Base-by-base conservation (phyloP, 139 green algal species). In the Ettlia oleoabundans region DNA sequence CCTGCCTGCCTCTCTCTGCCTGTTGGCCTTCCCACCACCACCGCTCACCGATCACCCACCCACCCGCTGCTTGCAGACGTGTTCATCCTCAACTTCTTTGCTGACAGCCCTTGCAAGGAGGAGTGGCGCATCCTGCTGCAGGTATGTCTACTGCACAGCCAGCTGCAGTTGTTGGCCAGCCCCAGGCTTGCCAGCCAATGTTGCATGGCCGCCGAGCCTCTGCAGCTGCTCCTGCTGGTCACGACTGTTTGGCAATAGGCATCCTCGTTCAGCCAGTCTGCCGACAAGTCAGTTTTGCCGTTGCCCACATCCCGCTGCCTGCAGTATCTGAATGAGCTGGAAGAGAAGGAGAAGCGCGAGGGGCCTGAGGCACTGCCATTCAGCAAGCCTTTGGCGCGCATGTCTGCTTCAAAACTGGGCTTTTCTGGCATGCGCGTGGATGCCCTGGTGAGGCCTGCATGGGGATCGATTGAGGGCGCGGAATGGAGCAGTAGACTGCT, bases 81-180 rank as follows among this genome's bases (percentile, higher is more conserved):
- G 3, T 88, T 87, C 61, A 58, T 94, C 18, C 78, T 91, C 38
- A 86, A 96, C 81, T 96, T 96, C 86, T 96, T 96, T 71, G 75
- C 64, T 7, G 83, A 92, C 61, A 87, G 65, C 40, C 62, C 76
- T 1, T 87, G 85, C 41, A 82, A 82, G n/a, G 42, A 81, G 18
- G 91, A 93, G 82, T 96, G 93, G 93, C 88, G 93, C 3, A 63
- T 94, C 63, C 76, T 96, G 32, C 80, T 84, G 58, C 30, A 72
- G 40, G 76, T n/a, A n/a, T n/a, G n/a, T n/a, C n/a, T n/a, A n/a
- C n/a, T n/a, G n/a, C n/a, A n/a, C n/a, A n/a, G n/a, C n/a, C n/a
- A n/a, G n/a, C n/a, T n/a, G n/a, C n/a, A n/a, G n/a, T n/a, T n/a
- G n/a, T n/a, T n/a, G n/a, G n/a, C n/a, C n/a, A n/a, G n/a, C n/a